Evolutionary conservation across 768 basidiomycete genomes (phyloP), one percentile per base, ranked within the genome.

Genomic region (Agaricus subrufescens): DNA sequence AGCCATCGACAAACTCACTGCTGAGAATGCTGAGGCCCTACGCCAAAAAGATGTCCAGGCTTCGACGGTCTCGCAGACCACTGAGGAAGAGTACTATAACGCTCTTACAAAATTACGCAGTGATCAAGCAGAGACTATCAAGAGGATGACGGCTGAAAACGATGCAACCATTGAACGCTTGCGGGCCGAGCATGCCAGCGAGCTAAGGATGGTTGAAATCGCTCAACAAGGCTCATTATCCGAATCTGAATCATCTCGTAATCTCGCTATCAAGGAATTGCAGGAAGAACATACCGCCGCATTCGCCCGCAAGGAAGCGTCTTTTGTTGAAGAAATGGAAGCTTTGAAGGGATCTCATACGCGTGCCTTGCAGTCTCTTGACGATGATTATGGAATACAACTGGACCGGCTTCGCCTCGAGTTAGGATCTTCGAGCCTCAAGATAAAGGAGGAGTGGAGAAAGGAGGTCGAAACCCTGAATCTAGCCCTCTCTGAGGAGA

Each of bases 71-170:
- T 77, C 90, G 12, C 83, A 83, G 58, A 80, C 77, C 50, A 90
- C 87, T 5, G 87, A 89, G 63, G 89, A 87, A 62, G 86, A 91
- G 65, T 91, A 91, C 63, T 90, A 91, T 66, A 85, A 91, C 56
- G 84, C 84, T 23, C 73, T 94, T 42, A 88, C 84, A 12, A 89
- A 88, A 62, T 79, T 93, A 47, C 87, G 90, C 43, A 74, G 67
- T 12, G 86, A 90, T 64, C 90, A 94, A 61, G 76, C 81, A 3
- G 81, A 84, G 58, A 76, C 81, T 26, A 72, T 93, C 56, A 81
- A 81, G 59, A 81, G 76, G 61, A 80, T 86, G 54, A 74, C 81
- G 1, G 75, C 76, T 4, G 86, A 92, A 54, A 72, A 79, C 19
- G 73, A 82, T 39, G 82, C 81, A 4, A 75, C 74, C 10, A 73